A percentile compares a stretch with the other conserved stretches of the same genome.
Evolutionary conservation across 495 filamentous ascomycete genomes (phyloP).

Genomic region (Clohesyomyces aquaticus): DNA sequence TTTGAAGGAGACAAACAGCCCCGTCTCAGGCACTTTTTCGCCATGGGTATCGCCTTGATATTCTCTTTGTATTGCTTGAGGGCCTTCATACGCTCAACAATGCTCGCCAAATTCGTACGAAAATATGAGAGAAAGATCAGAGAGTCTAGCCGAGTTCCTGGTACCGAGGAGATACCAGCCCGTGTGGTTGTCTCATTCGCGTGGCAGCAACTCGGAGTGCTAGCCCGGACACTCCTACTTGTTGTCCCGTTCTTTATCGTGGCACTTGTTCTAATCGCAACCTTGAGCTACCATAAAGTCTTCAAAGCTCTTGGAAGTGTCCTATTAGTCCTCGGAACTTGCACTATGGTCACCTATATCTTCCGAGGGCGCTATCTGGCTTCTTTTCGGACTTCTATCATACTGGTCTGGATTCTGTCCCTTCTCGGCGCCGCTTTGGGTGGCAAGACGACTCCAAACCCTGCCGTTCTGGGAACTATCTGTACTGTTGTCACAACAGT

Average conservation of each 20-base stretch:
- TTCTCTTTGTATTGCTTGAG: not conserved
- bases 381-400: not conserved
- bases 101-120: not conserved
- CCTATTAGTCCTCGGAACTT: not conserved
- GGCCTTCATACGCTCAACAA: not conserved
- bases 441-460: not conserved
- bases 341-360: not conserved
- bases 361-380: not conserved
- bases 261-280: not conserved
- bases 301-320: not conserved
- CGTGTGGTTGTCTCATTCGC: not conserved
- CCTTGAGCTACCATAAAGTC: not conserved
- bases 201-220: not conserved
- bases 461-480: not conserved
- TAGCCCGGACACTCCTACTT: not conserved
- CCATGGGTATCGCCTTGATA: not conserved
- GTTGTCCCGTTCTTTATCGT: conserved; percentile 5
- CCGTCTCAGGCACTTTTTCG: not conserved
- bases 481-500: not conserved
- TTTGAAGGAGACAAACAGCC: not conserved
- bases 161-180: not conserved
- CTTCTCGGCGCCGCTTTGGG: not conserved
- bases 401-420: not conserved
- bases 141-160: not conserved
- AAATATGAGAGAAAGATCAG: not conserved